phyloP scores from a whole-genome alignment of 148 eudicot genomes.

The Suaeda aralocaspica region DNA sequence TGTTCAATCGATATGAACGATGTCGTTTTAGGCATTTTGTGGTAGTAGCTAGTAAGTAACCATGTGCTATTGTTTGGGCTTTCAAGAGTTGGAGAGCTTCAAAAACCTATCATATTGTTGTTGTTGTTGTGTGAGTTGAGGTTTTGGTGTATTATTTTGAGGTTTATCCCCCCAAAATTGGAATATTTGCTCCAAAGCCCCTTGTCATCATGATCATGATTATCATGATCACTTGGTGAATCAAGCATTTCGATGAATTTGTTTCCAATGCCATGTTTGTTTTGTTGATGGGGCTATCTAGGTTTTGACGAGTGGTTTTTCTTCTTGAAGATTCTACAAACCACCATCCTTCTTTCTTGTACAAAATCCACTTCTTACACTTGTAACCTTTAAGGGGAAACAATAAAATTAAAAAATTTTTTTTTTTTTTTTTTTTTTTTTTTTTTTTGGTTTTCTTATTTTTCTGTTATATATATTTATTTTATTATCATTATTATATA shows the following conservation, averaged over 20 bases:
- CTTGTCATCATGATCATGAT: conserved; percentile 26
- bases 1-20: no score
- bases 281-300: conserved; percentile 18
- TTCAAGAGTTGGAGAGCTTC: conserved; percentile 31
- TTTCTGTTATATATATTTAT: no score
- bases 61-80: conserved; percentile 26
- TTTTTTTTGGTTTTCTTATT: not conserved
- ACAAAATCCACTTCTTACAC: conserved; percentile 25
- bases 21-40: conserved; percentile 21
- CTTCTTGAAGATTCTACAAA: conserved; percentile 55
- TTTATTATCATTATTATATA: no score
- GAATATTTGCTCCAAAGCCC: conserved; percentile 37
- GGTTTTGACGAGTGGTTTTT: conserved; percentile 33
- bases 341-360: conserved; percentile 57
- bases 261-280: conserved; percentile 21
- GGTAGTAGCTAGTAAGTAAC: conserved; percentile 4
- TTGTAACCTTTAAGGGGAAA: conserved; percentile 2
- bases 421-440: no score
- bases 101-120: conserved; percentile 16
- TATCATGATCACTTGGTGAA: conserved; percentile 22
- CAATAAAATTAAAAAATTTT: no score
- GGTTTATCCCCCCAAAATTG: conserved; percentile 21
- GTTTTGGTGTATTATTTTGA: conserved; percentile 14
- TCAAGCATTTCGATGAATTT: conserved; percentile 24
- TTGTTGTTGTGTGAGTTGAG: not conserved